Evolutionary conservation across 768 basidiomycete species (phyloP).

Genomic region (Russula virescens): DNA sequence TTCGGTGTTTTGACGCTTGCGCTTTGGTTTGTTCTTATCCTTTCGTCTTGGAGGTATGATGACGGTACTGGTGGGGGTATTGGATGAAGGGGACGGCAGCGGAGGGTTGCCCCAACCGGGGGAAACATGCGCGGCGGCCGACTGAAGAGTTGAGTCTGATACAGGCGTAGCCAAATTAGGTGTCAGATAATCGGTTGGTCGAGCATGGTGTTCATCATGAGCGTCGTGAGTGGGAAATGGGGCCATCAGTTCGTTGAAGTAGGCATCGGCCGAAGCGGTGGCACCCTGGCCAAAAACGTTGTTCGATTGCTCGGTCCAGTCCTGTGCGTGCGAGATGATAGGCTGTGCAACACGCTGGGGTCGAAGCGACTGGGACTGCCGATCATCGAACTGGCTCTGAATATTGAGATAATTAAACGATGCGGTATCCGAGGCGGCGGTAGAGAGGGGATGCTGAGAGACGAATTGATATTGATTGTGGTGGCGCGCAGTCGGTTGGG

Average conservation of each 20-base stretch:
- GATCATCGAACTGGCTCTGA: not conserved
- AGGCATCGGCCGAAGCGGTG: not conserved
- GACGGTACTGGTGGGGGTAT: not conserved
- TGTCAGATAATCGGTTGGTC: constrained; percentile 3
- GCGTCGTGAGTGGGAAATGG: not conserved
- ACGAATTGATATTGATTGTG: constrained; percentile 20
- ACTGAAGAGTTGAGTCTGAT: constrained; percentile 3
- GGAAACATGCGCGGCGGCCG: not conserved
- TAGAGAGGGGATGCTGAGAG: not conserved
- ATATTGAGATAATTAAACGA: not conserved
- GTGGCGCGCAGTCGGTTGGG: not conserved
- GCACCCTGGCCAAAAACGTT: not conserved
- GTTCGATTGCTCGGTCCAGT: not conserved
- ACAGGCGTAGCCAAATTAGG: not conserved
- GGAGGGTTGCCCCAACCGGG: constrained; percentile 6
- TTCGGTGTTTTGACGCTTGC: constrained; percentile 13
- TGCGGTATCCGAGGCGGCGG: not conserved
- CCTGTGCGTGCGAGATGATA: not conserved
- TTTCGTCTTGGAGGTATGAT: not conserved
- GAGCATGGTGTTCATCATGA: not conserved
- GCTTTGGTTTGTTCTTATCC: not conserved
- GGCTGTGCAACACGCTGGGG: not conserved
- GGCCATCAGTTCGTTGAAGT: not conserved
- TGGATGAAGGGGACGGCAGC: constrained; percentile 7
- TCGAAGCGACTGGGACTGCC: not conserved